Evolutionary conservation across 768 basidiomycete species (phyloP).

Genomic region (Russula sp.): DNA sequence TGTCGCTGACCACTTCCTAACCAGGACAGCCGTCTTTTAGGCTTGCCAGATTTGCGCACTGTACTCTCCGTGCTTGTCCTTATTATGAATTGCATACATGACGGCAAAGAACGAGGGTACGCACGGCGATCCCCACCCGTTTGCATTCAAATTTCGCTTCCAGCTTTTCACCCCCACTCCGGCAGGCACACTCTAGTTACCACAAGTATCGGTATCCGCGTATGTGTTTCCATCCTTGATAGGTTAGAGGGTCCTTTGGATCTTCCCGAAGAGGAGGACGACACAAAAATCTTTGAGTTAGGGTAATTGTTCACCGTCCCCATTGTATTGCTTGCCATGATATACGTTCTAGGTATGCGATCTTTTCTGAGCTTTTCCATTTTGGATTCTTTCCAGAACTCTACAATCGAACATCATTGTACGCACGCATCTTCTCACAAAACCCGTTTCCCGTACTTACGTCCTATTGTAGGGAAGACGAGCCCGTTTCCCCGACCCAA

Average conservation of each 20-base stretch:
- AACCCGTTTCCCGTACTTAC: background rate
- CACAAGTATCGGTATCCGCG: conserved; percentile 55
- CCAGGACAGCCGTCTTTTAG: conserved; percentile 45
- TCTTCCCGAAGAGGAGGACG: conserved; percentile 59
- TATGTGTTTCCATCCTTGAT: conserved; percentile 69
- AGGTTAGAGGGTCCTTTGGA: conserved; percentile 70
- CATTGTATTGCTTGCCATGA: conserved; percentile 11
- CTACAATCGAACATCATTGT: conserved; percentile 26
- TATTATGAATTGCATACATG: conserved; percentile 26
- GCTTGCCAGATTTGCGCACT: conserved; percentile 24
- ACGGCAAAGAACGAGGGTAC: conserved; percentile 20
- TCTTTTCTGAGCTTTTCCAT: conserved; percentile 27
- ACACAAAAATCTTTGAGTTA: conserved; percentile 69
- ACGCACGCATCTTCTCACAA: conserved; percentile 4
- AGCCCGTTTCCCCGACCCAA: conserved; percentile 80
- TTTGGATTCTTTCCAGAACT: conserved; percentile 28
- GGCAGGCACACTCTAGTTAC: conserved; percentile 52
- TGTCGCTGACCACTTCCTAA: conserved; percentile 10
- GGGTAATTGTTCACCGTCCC: conserved; percentile 46
- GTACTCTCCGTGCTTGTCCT: conserved; percentile 25
- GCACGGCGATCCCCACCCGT: conserved; percentile 13
- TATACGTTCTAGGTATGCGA: conserved; percentile 24
- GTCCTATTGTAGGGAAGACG: conserved; percentile 49
- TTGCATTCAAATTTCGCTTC: background rate
- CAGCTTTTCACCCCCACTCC: conserved; percentile 11